phyloP scores from a whole-genome alignment of 1,284 basidiomycete species.

The Ceratobasidium sp. region DNA sequence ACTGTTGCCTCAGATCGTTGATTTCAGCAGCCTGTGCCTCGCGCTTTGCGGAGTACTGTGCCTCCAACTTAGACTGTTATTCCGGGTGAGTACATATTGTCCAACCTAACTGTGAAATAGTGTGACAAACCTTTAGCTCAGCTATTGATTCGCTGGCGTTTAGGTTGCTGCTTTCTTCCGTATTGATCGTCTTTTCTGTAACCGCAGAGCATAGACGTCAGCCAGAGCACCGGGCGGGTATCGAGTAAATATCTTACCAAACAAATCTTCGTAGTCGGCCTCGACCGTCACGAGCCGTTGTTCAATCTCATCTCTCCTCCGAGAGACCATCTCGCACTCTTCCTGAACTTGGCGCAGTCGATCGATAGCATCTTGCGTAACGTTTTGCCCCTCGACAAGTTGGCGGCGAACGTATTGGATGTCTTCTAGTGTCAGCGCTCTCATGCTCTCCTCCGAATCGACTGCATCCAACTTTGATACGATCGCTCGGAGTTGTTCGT shows the following conservation, averaged over 20 bases:
- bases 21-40: constrained; percentile 91
- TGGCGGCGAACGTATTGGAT: constrained; percentile 85
- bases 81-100: constrained; percentile 23
- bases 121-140: constrained; percentile 85
- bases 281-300: constrained; percentile 84
- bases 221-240: not conserved
- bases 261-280: constrained; percentile 94
- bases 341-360: constrained; percentile 90
- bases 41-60: constrained; percentile 92
- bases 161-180: constrained; percentile 83
- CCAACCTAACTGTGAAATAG: constrained; percentile 47
- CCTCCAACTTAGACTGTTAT: constrained; percentile 87
- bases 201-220: constrained; percentile 19
- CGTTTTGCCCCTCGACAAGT: constrained; percentile 87
- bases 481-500: constrained; percentile 88
- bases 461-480: constrained; percentile 86
- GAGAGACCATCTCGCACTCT: constrained; percentile 88
- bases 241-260: constrained; percentile 68
- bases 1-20: constrained; percentile 89
- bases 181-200: constrained; percentile 85
- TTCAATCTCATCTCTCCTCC: constrained; percentile 91
- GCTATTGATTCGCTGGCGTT: constrained; percentile 85
- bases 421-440: constrained; percentile 79
- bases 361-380: constrained; percentile 91
- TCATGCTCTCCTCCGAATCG: constrained; percentile 69